Base-by-base conservation (phyloP, 345 rosid species). In the Kandelia obovata region DNA sequence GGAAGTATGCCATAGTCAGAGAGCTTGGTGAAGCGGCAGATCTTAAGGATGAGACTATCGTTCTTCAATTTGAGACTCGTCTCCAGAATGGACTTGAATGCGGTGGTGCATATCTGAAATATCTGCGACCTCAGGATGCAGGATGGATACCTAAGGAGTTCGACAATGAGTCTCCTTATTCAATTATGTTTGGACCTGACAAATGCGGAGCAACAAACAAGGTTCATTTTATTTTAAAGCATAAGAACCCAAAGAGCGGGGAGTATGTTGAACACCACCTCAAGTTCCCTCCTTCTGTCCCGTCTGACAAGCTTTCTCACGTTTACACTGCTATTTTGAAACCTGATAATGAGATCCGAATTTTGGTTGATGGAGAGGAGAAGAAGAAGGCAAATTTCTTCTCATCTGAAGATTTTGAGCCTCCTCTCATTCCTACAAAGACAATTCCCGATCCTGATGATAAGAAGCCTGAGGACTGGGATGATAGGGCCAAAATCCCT, bases 171-270 rank as follows among this genome's bases (percentile, higher is more conserved):
- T 86, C 95, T 15, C 97, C 97, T 32, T 91, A 91, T 77, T 68
- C 92, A 5, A 91, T 91, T 61, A 91, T 91, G 97, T 91, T 91
- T 77, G 97, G 97, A 59, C 97, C 97, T 7, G 97, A 91, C 81
- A 91, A 88, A 67, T 91, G 97, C 73, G 97, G 97, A 62, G 71
- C 79, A 26, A 91, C 97, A 25, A 89, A 91, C 89, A 91, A 91
- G 81, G 97, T 91, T 56, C 97, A 91, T 78, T 91, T 91, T 78
- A 91, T 91, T 64, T 58, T 89, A 31, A 91, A 88, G 85, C 97
- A 91, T 65, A 88, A 91, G 92, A 88, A 91, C 67, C 97, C 97
- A 46, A 91, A 89, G 86, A 91, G 91, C 34, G 97, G 95, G 17
- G 81, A 84, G 75, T 91, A 80, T 43, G 70, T 91, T 26, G 97